Percentiles rank a stretch among this genome's conserved stretches.
These are phyloP conservation scores for Russula olivacea DNA, from an alignment of 768 basidiomycete genomes.

Conservation along the genomic window DNA sequence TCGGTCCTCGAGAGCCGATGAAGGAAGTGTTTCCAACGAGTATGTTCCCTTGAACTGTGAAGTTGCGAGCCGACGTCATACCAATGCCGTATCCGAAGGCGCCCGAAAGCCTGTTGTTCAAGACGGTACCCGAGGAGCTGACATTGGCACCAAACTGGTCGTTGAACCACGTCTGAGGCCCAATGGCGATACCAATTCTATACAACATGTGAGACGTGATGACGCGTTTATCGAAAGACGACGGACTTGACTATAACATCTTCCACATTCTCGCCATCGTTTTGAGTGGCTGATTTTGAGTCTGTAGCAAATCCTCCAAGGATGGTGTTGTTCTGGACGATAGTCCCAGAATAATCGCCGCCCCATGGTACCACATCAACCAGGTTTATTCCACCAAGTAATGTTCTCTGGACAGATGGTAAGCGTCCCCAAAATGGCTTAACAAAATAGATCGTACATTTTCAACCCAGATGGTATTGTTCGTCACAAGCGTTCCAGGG, in stretches of 20 bases:
- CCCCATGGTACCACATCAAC: constrained; percentile 63
- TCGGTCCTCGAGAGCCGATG: constrained; percentile 61
- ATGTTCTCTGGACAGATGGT: constrained; percentile 44
- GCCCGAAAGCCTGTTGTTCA: constrained; percentile 53
- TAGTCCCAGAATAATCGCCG: constrained; percentile 59
- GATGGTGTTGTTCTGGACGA: constrained; percentile 63
- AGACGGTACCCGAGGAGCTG: constrained; percentile 48
- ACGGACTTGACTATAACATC: constrained; percentile 68
- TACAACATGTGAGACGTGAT: constrained; percentile 1
- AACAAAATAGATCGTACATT: constrained; percentile 41
- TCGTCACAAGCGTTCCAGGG: constrained; percentile 64
- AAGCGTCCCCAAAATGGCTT: background rate
- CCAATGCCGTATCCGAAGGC: constrained; percentile 74
- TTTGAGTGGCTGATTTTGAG: constrained; percentile 35
- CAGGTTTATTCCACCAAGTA: constrained; percentile 73
- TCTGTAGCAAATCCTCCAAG: constrained; percentile 62
- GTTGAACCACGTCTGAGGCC: constrained; percentile 73
- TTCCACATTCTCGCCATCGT: constrained; percentile 49
- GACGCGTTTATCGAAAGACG: background rate
- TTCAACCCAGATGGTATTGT: constrained; percentile 70
- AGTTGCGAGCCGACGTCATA: constrained; percentile 55
- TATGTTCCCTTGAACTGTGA: constrained; percentile 57
- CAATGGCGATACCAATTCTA: constrained; percentile 77
- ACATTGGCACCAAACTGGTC: constrained; percentile 49
- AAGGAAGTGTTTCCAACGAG: constrained; percentile 68